A percentile compares a stretch with the other conserved stretches of the same genome.
These are phyloP conservation scores for Yamadazyma paraphyllophila DNA, from an alignment of 805 yeast species.

Conservation along the genomic window DNA sequence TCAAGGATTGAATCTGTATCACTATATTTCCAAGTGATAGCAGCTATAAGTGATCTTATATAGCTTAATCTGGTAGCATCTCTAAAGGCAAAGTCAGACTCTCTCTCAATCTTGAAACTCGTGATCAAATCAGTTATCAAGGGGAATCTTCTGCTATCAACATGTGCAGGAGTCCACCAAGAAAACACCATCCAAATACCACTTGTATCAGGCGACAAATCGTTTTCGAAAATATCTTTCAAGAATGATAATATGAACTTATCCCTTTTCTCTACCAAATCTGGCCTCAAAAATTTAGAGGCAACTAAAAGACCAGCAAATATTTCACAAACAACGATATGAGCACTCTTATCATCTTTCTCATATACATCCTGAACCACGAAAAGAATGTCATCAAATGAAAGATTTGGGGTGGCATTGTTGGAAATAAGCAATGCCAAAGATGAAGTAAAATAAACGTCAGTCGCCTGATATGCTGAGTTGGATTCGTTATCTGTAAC, in stretches of 20 bases:
- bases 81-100: constrained; percentile 60
- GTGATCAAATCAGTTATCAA: constrained; percentile 46
- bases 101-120: constrained; percentile 45
- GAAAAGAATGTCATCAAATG: constrained; percentile 51
- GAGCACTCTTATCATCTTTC: constrained; percentile 69
- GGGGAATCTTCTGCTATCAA: constrained; percentile 67
- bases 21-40: constrained; percentile 56
- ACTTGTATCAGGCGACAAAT: constrained; percentile 69
- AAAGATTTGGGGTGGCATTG: constrained; percentile 41
- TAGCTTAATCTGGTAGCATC: constrained; percentile 62
- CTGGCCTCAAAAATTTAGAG: constrained; percentile 40
- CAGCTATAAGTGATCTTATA: constrained; percentile 47
- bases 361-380: constrained; percentile 52
- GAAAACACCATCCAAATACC: constrained; percentile 74
- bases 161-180: constrained; percentile 69
- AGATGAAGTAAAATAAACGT: constrained; percentile 56
- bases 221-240: constrained; percentile 46
- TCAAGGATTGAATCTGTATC: constrained; percentile 43
- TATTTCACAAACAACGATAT: constrained; percentile 72
- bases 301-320: constrained; percentile 60
- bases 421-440: constrained; percentile 49
- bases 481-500: constrained; percentile 67
- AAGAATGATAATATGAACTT: constrained; percentile 45
- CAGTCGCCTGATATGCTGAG: constrained; percentile 62
- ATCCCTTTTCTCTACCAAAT: constrained; percentile 41